Percentiles rank a stretch among this genome's conserved stretches.
phyloP scores from a whole-genome alignment of 768 basidiomycete genomes.

The Tephrocybe sp. region DNA sequence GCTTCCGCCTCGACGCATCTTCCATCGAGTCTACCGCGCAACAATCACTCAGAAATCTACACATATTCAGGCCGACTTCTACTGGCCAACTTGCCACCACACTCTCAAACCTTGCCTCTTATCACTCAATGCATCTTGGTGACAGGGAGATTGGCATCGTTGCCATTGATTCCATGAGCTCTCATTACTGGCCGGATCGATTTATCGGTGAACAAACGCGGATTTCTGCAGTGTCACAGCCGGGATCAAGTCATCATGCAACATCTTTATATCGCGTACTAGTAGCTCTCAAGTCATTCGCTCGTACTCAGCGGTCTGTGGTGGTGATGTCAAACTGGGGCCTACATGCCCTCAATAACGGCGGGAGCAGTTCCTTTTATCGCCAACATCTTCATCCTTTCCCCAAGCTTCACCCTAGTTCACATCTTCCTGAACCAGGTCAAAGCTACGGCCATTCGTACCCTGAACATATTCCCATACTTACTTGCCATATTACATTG shows the following conservation, averaged over 20 bases:
- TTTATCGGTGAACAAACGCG: slow-evolving; percentile 58
- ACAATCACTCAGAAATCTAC: slow-evolving; percentile 51
- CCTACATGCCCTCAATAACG: slow-evolving; percentile 23
- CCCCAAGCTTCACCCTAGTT: slow-evolving; percentile 6
- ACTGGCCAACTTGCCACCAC: slow-evolving; percentile 70
- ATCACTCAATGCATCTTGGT: slow-evolving; percentile 48
- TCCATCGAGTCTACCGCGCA: slow-evolving; percentile 29
- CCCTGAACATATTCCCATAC: slow-evolving; percentile 4
- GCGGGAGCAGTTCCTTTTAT: slow-evolving; percentile 27
- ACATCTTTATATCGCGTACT: slow-evolving; percentile 47
- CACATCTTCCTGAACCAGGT: not conserved
- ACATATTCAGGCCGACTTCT: slow-evolving; percentile 70
- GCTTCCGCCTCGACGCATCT: slow-evolving; percentile 18
- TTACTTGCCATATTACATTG: slow-evolving; percentile 21
- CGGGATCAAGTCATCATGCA: slow-evolving; percentile 10
- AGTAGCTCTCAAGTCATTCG: slow-evolving; percentile 47
- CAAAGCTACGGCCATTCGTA: not conserved
- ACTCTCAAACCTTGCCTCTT: slow-evolving; percentile 54
- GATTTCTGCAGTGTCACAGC: slow-evolving; percentile 12
- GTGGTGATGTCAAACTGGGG: slow-evolving; percentile 67
- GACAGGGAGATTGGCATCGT: slow-evolving; percentile 62
- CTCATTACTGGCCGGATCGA: slow-evolving; percentile 80
- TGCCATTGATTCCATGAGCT: slow-evolving; percentile 72
- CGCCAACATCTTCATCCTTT: slow-evolving; percentile 51
- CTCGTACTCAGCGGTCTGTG: slow-evolving; percentile 47